phyloP scores from a whole-genome alignment of 768 basidiomycete genomes.

The Dentipellis sp. region DNA sequence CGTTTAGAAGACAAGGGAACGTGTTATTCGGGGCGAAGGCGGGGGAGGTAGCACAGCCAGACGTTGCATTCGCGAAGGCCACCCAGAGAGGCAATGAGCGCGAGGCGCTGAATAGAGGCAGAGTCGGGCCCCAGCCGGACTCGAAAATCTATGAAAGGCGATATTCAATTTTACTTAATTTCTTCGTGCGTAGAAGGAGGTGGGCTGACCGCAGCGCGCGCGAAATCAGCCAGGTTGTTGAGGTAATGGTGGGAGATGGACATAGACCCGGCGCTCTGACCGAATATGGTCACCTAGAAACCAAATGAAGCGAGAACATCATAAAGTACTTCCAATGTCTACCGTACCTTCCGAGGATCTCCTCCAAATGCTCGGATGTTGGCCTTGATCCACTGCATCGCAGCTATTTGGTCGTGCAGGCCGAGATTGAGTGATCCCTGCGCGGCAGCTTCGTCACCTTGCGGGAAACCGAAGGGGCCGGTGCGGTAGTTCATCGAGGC shows the following conservation, averaged over 20 bases:
- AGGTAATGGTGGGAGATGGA: slow-evolving; percentile 22
- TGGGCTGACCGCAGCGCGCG: slow-evolving; percentile 15
- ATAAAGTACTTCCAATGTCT: neutral
- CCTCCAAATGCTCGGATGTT: slow-evolving; percentile 25
- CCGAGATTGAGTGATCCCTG: slow-evolving; percentile 34
- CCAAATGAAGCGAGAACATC: neutral
- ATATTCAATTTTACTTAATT: too few species aligned
- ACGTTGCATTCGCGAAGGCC: slow-evolving; percentile 28
- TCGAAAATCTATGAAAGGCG: slow-evolving; percentile 29
- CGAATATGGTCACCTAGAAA: slow-evolving; percentile 27
- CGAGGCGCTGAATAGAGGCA: slow-evolving; percentile 21
- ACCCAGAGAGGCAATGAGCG: slow-evolving; percentile 27
- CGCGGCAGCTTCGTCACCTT: slow-evolving; percentile 31
- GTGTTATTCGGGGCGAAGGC: slow-evolving; percentile 18
- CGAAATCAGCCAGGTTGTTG: slow-evolving; percentile 18
- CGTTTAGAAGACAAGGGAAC: slow-evolving; percentile 24
- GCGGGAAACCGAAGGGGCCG: slow-evolving; percentile 39
- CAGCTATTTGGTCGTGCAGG: slow-evolving; percentile 33
- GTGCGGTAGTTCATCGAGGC: slow-evolving; percentile 44
- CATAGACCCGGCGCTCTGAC: slow-evolving; percentile 32
- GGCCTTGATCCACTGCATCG: slow-evolving; percentile 19
- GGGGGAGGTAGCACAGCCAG: slow-evolving; percentile 24
- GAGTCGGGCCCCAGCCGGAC: slow-evolving; percentile 27
- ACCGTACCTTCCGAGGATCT: slow-evolving; percentile 14
- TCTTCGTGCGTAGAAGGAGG: too few species aligned